Evolutionary conservation across 345 rosid genomes (phyloP).

Genomic region (Heritiera littoralis): DNA sequence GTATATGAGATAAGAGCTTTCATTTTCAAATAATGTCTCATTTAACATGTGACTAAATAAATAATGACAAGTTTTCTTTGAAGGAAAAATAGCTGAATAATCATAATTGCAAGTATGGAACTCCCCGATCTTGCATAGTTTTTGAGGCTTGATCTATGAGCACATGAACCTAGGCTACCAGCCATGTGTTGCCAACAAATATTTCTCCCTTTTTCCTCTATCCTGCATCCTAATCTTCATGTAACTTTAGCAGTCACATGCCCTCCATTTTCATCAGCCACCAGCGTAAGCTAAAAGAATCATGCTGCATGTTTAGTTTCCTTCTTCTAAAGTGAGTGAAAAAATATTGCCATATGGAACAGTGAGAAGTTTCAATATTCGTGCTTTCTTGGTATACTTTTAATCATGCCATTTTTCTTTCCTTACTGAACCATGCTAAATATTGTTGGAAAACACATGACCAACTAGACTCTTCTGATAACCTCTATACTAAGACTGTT

Average conservation of each 20-base stretch:
- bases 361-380: background rate
- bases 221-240: background rate
- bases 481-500: background rate
- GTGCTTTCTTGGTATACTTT: background rate
- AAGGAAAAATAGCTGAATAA: background rate
- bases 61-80: background rate
- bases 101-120: background rate
- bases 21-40: background rate
- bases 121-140: background rate
- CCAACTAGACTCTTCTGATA: constrained; percentile 6
- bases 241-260: background rate
- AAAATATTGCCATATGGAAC: background rate
- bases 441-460: background rate
- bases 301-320: background rate
- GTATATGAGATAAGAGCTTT: constrained; percentile 1
- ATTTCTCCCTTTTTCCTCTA: background rate
- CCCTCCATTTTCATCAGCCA: background rate
- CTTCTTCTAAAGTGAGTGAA: constrained; percentile 6
- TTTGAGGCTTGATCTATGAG: background rate
- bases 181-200: background rate
- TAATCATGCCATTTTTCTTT: background rate
- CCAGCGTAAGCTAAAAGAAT: background rate
- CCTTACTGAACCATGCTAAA: background rate
- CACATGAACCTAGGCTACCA: background rate
- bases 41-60: background rate